These are phyloP conservation scores for Hyaloscypha hepaticicola DNA, from an alignment of 495 filamentous ascomycete genomes.

Conservation along the genomic window DNA sequence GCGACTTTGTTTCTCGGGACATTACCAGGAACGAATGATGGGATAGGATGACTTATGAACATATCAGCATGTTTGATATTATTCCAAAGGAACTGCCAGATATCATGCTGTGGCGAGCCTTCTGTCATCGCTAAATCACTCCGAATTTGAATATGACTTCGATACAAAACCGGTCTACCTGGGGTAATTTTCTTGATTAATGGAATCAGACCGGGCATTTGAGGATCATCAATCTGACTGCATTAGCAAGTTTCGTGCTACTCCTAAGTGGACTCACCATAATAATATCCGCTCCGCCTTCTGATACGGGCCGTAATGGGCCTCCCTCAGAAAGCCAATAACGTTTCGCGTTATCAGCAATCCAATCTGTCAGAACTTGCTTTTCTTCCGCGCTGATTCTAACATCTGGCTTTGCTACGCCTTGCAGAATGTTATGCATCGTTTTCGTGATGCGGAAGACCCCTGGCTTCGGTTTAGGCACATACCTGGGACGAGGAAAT, in stretches of 20 bases:
- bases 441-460: constrained; percentile 89
- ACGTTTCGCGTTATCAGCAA: constrained; percentile 69
- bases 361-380: constrained; percentile 65
- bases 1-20: constrained; percentile 67
- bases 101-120: constrained; percentile 67
- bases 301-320: constrained; percentile 60
- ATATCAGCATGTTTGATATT: constrained; percentile 69
- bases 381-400: constrained; percentile 61
- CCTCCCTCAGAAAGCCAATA: constrained; percentile 74
- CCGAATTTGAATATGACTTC: constrained; percentile 83
- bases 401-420: constrained; percentile 63
- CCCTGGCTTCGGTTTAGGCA: constrained; percentile 80
- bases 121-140: constrained; percentile 64
- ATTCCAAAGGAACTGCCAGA: constrained; percentile 77
- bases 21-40: constrained; percentile 68
- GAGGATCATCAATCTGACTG: constrained; percentile 71
- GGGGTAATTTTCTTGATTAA: constrained; percentile 71
- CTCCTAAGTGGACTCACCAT: constrained; percentile 48
- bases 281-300: constrained; percentile 79
- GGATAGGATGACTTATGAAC: constrained; percentile 84
- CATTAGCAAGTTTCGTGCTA: constrained; percentile 11
- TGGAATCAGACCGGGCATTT: constrained; percentile 82
- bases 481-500: constrained; percentile 48
- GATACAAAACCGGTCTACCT: constrained; percentile 74
- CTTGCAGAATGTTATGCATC: constrained; percentile 91